Percentiles rank a stretch among this genome's conserved stretches.
These are phyloP conservation scores for Trichopus zeylanicus DNA, from an alignment of 116 monocot genomes.

Conservation along the genomic window DNA sequence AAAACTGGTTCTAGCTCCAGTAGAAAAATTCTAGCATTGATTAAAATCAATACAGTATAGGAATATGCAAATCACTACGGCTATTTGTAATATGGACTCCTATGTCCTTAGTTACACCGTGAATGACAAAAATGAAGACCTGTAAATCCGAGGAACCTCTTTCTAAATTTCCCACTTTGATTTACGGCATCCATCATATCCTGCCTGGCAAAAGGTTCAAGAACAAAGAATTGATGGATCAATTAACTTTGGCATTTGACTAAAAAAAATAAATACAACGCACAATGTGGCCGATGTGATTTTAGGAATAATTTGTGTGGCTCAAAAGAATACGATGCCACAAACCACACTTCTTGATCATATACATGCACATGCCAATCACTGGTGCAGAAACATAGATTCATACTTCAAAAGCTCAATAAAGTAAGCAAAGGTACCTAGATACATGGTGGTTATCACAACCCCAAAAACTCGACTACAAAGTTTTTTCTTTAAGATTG, in stretches of 20 bases:
- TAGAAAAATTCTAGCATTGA: no score
- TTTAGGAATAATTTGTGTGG: background rate
- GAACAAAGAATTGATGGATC: background rate
- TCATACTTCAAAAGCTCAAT: no score
- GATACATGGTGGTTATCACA: conserved; percentile 88
- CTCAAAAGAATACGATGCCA: background rate
- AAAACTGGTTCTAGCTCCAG: no score
- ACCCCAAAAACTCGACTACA: conserved; percentile 64
- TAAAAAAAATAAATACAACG: background rate
- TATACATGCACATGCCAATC: background rate
- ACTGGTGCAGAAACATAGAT: no score
- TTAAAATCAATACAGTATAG: no score
- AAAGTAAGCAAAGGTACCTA: conserved; percentile 32
- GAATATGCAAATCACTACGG: no score
- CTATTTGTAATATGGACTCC: no score
- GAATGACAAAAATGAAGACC: no score
- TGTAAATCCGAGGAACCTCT: conserved; percentile 74
- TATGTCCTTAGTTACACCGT: no score
- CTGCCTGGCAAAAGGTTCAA: conserved; percentile 39
- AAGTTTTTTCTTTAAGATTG: conserved; percentile 72
- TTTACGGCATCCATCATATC: conserved; percentile 82
- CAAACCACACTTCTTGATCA: background rate
- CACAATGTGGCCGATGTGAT: background rate
- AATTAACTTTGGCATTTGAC: background rate
- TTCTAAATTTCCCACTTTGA: conserved; percentile 64